phyloP scores from a whole-genome alignment of 805 yeast genomes.

The Kurtzmaniella fragi region DNA sequence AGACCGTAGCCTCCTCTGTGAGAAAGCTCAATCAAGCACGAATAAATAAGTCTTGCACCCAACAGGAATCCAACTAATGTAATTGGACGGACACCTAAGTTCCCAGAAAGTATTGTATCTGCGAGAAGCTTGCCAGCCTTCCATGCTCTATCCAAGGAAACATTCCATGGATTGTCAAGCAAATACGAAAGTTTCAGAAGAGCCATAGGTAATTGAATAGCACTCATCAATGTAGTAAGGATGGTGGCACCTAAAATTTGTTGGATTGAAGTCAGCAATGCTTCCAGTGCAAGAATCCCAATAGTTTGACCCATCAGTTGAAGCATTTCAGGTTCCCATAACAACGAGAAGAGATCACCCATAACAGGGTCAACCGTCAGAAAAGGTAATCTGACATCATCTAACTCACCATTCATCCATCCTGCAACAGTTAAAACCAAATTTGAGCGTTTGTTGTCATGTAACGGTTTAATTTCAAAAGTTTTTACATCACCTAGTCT shows the following conservation, averaged over 20 bases:
- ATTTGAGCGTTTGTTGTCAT: conserved; percentile 84
- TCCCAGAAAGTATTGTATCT: conserved; percentile 81
- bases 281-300: conserved; percentile 87
- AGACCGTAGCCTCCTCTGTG: conserved; percentile 82
- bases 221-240: conserved; percentile 84
- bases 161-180: conserved; percentile 97
- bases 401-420: conserved; percentile 94
- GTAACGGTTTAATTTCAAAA: conserved; percentile 89
- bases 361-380: conserved; percentile 95
- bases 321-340: conserved; percentile 99
- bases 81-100: conserved; percentile 87
- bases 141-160: conserved; percentile 96
- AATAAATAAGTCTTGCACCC: conserved; percentile 88
- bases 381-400: conserved; percentile 94
- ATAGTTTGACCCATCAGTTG: conserved; percentile 96
- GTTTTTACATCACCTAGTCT: conserved; percentile 91
- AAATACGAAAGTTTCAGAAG: conserved; percentile 83
- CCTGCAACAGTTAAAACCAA: conserved; percentile 88
- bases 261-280: conserved; percentile 87
- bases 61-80: conserved; percentile 90
- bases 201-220: conserved; percentile 89
- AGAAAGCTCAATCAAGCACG: conserved; percentile 83
- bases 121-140: conserved; percentile 88
- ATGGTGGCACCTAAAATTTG: conserved; percentile 92
- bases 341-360: conserved; percentile 89